Evolutionary conservation across 2,329 filamentous ascomycete species (phyloP), one percentile per base, ranked within the genome.

Genomic region (Alternaria sp.): DNA sequence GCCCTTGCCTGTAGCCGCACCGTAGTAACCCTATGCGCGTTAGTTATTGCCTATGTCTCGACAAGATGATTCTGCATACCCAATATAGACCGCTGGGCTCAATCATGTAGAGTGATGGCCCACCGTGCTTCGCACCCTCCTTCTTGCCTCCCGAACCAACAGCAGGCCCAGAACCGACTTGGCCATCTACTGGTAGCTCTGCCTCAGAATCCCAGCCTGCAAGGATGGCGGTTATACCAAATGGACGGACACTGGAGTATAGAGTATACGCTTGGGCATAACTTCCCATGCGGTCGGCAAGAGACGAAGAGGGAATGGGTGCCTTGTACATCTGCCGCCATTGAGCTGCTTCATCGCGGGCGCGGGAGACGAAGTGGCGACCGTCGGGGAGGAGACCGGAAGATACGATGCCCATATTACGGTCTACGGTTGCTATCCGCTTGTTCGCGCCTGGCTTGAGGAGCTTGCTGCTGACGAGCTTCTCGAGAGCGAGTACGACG

Each of bases 241-340:
- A 99, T 34, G 95, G 95, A 64, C 95, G 92, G 62, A 99, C 95
- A 64, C 92, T 96, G 61, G 93, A 94, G 85, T 98, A 98, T 74
- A 98, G 90, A 9, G 95, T 99, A 85, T 97, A 97, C 64, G 93
- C 93, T 84, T 99, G 95, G 56, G 97, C 91, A 82, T 97, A 99
- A 76, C 92, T 90, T 75, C 95, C 95, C 87, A 99, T 93, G 81
- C 94, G 91, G 77, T 91, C 90, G 65, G 95, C 94, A 63, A 99
- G 90, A 69, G 95, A 92, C 69, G 90, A 87, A 67, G 91, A 92
- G 60, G 93, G 90, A 77, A 99, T 98, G 63, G 95, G 94, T 8
- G 91, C 90, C 83, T 98, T 98, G 89, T 97, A 98, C 77, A 90
- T 90, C 75, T 90, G 87, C 82, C 95, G 92, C 94, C 94, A 99